Conservation (phyloP, 164 flowering plant species). For the Vitis amurensis region DNA sequence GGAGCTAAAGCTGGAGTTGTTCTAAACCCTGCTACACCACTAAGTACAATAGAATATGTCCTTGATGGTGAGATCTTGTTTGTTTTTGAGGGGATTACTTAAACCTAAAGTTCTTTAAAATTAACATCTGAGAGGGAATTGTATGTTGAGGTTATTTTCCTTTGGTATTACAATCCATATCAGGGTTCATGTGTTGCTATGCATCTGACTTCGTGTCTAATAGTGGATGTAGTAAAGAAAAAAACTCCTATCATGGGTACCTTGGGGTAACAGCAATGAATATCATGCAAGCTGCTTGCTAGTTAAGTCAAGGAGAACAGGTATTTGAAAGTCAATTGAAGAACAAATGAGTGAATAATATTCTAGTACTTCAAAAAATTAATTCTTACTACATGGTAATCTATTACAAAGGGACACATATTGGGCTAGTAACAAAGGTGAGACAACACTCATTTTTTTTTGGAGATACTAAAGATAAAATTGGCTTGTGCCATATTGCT, state of each 20-base stretch:
- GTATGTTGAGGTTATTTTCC: neutral
- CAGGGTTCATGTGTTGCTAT: no score
- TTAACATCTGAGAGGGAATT: neutral
- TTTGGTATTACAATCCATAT: neutral
- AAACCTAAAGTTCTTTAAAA: neutral
- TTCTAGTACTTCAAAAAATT: no score
- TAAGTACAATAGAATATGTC: slow-evolving; percentile 79
- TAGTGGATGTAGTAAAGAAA: neutral
- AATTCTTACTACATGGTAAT: no score
- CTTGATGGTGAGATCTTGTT: slow-evolving; percentile 77
- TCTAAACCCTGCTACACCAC: slow-evolving; percentile 86
- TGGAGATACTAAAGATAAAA: no score
- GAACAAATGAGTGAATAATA: neutral
- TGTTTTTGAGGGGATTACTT: neutral
- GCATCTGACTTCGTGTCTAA: no score
- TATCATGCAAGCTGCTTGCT: neutral
- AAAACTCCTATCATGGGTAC: neutral
- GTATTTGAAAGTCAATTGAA: neutral
- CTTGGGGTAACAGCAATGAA: neutral
- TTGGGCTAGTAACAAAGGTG: no score
- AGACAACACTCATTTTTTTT: no score
- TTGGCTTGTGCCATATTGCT: no score
- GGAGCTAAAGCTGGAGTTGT: slow-evolving; percentile 99
- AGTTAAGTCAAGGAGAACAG: neutral
- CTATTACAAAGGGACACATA: no score